A percentile compares a stretch with the other conserved stretches of the same genome.
Conservation (phyloP, 345 rosid genomes). For the Euclidium syriacum region DNA sequence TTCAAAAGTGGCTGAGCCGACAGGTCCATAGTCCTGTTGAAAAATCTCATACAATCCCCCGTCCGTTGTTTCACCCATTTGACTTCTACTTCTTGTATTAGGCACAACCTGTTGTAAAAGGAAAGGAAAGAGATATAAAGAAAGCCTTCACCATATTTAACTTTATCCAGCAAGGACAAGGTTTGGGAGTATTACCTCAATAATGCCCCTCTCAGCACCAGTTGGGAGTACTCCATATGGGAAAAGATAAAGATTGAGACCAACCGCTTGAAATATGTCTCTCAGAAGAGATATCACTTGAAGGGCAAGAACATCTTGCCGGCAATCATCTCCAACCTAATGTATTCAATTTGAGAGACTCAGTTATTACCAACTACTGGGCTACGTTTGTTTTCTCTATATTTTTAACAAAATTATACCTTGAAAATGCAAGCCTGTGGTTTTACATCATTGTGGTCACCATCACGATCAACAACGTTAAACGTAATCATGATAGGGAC, state of each 20-base stretch:
- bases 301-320: conserved; percentile 98
- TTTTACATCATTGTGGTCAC: conserved; percentile 50
- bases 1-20: conserved; percentile 87
- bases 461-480: conserved; percentile 82
- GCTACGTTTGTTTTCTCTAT: neutral
- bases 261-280: conserved; percentile 86
- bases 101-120: conserved; percentile 71
- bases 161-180: neutral
- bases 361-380: conserved; percentile 2
- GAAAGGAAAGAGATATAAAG: neutral
- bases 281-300: conserved; percentile 94
- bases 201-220: conserved; percentile 89
- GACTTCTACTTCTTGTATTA: conserved; percentile 89
- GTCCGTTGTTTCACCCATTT: conserved; percentile 99
- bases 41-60: conserved; percentile 97
- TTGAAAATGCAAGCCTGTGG: conserved; percentile 99
- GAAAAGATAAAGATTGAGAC: conserved; percentile 78
- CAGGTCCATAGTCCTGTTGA: conserved; percentile 96
- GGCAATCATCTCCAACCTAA: conserved; percentile 99
- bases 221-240: conserved; percentile 99
- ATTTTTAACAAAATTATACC: conserved; percentile 44
- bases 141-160: neutral
- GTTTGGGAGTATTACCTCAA: conserved; percentile 55
- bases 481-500: conserved; percentile 96
- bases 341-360: conserved; percentile 20